Evolutionary conservation across 1,139 yeast species (phyloP).

Genomic region (Oligophagozyma castellii): DNA sequence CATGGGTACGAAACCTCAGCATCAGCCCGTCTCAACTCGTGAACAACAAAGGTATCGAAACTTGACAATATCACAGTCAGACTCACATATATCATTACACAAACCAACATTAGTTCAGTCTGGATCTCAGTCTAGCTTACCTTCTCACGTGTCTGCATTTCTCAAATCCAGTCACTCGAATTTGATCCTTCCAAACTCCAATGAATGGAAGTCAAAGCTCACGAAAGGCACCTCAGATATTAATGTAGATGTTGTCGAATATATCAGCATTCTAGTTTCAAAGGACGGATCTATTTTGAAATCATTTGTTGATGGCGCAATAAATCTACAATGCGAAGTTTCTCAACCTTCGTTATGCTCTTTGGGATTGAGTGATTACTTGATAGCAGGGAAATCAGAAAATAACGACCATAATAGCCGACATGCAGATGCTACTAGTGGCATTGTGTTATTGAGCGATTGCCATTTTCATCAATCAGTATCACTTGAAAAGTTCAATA

Average conservation of each 20-base stretch:
- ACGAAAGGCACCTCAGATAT: constrained; percentile 74
- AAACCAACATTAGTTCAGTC: constrained; percentile 1
- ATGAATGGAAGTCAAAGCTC: constrained; percentile 62
- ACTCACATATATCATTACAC: neutral
- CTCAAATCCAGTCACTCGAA: constrained; percentile 6
- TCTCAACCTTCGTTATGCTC: constrained; percentile 64
- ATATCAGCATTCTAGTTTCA: constrained; percentile 53
- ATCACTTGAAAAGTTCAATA: constrained; percentile 52
- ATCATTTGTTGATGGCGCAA: constrained; percentile 66
- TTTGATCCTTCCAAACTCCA: constrained; percentile 18
- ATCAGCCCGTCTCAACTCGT: constrained; percentile 3
- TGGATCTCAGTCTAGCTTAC: neutral
- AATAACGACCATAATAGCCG: constrained; percentile 17
- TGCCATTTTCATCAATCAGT: constrained; percentile 87
- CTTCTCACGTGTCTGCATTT: constrained; percentile 9
- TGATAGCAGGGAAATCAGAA: constrained; percentile 14
- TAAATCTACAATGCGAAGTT: constrained; percentile 57
- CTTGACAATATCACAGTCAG: constrained; percentile 1
- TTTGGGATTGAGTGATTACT: constrained; percentile 43
- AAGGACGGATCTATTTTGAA: constrained; percentile 48
- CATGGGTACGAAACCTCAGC: constrained; percentile 15
- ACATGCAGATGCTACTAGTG: constrained; percentile 31
- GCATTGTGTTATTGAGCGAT: constrained; percentile 52
- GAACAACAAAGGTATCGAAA: neutral
- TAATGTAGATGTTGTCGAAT: constrained; percentile 63